Evolutionary conservation across 129 eudicot species (phyloP).

Genomic region (Silybum marianum): DNA sequence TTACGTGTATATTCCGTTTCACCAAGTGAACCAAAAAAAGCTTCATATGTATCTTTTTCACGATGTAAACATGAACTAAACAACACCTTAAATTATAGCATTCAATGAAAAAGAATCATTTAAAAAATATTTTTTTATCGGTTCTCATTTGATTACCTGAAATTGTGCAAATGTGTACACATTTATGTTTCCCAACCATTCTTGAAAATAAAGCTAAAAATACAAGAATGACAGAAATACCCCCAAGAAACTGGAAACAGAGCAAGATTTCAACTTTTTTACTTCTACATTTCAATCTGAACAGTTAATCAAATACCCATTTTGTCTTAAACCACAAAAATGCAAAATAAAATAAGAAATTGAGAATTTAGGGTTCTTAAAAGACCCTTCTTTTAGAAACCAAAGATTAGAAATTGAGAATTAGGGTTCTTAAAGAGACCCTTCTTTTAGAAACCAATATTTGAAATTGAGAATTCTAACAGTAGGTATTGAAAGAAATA

Average conservation of each 20-base stretch:
- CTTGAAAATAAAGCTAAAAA: constrained; percentile 6
- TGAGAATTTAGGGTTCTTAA: not conserved
- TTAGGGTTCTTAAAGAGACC: not conserved
- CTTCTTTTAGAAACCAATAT: not conserved
- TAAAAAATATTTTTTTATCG: too few relatives aligned
- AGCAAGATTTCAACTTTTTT: constrained; percentile 23
- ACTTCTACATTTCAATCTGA: constrained; percentile 2
- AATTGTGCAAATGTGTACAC: constrained; percentile 13
- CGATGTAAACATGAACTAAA: too few relatives aligned
- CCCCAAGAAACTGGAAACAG: not conserved
- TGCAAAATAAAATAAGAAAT: not conserved
- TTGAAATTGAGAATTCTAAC: not conserved
- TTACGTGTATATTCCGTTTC: too few relatives aligned
- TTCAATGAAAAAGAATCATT: not conserved
- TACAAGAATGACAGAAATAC: constrained; percentile 5
- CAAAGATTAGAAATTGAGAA: not conserved
- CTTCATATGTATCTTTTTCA: too few relatives aligned
- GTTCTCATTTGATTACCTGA: not conserved
- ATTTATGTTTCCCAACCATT: not conserved
- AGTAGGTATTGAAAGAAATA: not conserved
- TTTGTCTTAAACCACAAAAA: constrained; percentile 8
- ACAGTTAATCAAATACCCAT: constrained; percentile 3
- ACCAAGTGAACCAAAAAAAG: too few relatives aligned
- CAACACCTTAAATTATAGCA: not conserved
- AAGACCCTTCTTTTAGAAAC: too few relatives aligned